phyloP scores from a whole-genome alignment of 2,329 filamentous ascomycete genomes.

The Blastomyces emzantsi region DNA sequence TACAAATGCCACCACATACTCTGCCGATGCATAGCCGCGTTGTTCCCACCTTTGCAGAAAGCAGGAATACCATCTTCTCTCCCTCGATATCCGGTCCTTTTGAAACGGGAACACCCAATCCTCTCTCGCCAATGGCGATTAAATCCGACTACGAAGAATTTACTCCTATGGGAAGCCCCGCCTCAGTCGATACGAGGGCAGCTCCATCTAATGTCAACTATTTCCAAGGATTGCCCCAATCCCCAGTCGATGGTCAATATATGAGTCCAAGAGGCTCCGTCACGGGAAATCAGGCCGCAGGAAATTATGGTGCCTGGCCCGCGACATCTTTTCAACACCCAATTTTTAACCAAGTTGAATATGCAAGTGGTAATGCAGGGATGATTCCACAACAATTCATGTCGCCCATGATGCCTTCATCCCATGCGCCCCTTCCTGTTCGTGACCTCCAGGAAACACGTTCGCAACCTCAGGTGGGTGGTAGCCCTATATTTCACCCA shows the following conservation, averaged over 20 bases:
- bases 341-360: conserved; percentile 28
- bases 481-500: conserved; percentile 16
- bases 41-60: conserved; percentile 24
- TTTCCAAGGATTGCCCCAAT: conserved; percentile 18
- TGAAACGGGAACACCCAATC: not conserved
- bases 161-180: not conserved
- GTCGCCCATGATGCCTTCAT: conserved; percentile 21
- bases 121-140: not conserved
- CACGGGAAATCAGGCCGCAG: conserved; percentile 18
- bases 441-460: conserved; percentile 13
- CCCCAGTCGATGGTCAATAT: conserved; percentile 2
- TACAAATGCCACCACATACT: conserved; percentile 11
- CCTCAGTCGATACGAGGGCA: conserved; percentile 11
- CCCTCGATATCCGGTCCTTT: not conserved
- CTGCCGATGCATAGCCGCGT: conserved; percentile 15
- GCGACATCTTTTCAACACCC: conserved; percentile 27
- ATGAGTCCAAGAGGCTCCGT: conserved; percentile 18
- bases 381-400: conserved; percentile 22
- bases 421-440: conserved; percentile 18
- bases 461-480: conserved; percentile 19
- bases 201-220: conserved; percentile 22
- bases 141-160: conserved; percentile 3
- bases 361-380: conserved; percentile 19
- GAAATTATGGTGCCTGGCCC: conserved; percentile 25
- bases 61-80: conserved; percentile 11